A percentile compares a stretch with the other conserved stretches of the same genome.
Conservation (phyloP, 2,329 filamentous ascomycete genomes). For the Verticillium nonalfalfae region DNA sequence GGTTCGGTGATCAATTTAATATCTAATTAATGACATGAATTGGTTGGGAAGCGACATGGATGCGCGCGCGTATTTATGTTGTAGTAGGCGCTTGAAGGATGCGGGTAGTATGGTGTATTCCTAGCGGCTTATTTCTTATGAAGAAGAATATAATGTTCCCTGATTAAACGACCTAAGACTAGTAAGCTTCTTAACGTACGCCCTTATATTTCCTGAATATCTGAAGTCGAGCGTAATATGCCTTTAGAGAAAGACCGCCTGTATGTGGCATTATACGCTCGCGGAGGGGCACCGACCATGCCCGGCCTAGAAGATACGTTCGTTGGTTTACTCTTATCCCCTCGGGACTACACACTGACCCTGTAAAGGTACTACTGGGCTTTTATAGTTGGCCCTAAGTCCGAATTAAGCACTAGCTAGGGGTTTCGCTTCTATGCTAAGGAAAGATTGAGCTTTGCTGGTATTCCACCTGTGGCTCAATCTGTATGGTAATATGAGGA, state of each 20-base stretch:
- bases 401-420: constrained; percentile 10
- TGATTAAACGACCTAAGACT: too few relatives aligned
- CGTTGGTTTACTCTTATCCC: not conserved
- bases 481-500: constrained; percentile 22
- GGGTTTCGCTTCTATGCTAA: constrained; percentile 25
- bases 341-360: not conserved
- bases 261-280: constrained; percentile 14
- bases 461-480: not conserved
- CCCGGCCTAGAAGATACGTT: constrained; percentile 14
- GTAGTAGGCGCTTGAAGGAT: too few relatives aligned
- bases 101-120: too few relatives aligned
- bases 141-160: too few relatives aligned
- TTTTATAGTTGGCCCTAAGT: constrained; percentile 28
- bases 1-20: too few relatives aligned
- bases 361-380: constrained; percentile 28
- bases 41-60: too few relatives aligned
- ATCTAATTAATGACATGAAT: too few relatives aligned
- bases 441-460: constrained; percentile 12
- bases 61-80: too few relatives aligned
- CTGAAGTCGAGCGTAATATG: not conserved
- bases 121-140: too few relatives aligned
- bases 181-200: too few relatives aligned
- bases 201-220: too few relatives aligned
- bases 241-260: constrained; percentile 13
- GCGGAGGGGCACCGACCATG: constrained; percentile 11